Percentiles rank a stretch among this genome's conserved stretches.
Conservation (phyloP, 2,329 filamentous ascomycete genomes). For the Chalaropsis thielavioides region DNA sequence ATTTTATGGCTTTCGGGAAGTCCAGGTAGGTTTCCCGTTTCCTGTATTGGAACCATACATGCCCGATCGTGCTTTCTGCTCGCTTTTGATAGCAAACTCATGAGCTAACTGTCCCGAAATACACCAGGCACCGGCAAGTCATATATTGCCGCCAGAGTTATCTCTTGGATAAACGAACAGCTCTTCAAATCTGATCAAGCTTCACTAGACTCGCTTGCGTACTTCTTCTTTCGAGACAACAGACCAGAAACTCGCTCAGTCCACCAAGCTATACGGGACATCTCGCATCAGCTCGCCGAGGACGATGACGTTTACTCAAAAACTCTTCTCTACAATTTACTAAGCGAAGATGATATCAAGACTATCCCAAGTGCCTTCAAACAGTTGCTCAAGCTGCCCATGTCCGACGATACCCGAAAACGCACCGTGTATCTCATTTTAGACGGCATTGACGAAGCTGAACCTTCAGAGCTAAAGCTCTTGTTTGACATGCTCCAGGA, state of each 20-base stretch:
- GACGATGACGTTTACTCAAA: constrained; percentile 33
- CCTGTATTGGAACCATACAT: too few species aligned
- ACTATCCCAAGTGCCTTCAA: constrained; percentile 32
- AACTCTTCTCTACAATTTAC: constrained; percentile 25
- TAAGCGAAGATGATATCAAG: constrained; percentile 29
- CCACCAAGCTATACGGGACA: constrained; percentile 31
- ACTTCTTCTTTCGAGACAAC: constrained; percentile 36
- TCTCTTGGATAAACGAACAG: constrained; percentile 28
- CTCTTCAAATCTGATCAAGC: constrained; percentile 22
- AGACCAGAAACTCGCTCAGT: constrained; percentile 33
- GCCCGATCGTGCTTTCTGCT: background rate
- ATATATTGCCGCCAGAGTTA: constrained; percentile 30
- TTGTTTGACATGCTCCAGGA: constrained; percentile 22
- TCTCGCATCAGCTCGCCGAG: constrained; percentile 34
- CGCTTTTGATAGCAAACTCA: background rate
- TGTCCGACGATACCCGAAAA: constrained; percentile 24
- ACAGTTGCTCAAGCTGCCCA: constrained; percentile 29
- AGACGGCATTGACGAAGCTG: constrained; percentile 34
- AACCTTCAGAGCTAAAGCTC: constrained; percentile 26
- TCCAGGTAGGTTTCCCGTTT: constrained; percentile 23
- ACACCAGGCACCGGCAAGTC: constrained; percentile 31
- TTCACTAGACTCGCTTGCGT: constrained; percentile 25
- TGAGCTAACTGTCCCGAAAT: background rate
- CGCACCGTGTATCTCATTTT: constrained; percentile 31
- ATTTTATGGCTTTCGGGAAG: constrained; percentile 33